Base-by-base conservation (phyloP, 2,329 filamentous ascomycete species). In the Herpotrichia juniperi region DNA sequence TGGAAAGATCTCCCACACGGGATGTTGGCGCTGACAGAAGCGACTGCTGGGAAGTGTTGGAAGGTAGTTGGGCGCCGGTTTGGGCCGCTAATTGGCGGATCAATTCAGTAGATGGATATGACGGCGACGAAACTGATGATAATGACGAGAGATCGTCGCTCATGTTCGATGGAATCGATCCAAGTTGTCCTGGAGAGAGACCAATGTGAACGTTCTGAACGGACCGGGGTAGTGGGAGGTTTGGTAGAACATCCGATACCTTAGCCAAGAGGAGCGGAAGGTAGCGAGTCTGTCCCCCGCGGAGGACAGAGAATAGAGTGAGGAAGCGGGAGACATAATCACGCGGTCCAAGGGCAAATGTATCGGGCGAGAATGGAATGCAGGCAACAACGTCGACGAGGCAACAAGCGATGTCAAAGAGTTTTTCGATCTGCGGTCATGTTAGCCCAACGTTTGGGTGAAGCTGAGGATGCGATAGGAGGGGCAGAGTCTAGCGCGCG, bases 181-280 rank as follows among this genome's bases (percentile, higher is more conserved):
- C 64, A 50, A 63, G 56, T 30, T 62, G 55, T 49, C 56, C 54
- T 46, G 59, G 53, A 52, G 59, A 48, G 30, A 71, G 56, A 46
- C 64, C 61, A 32, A 71, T 68, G 44, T 68, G 57, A 35, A 66
- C 48, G 30, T 60, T 56, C 53, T 67, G 68, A 14, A 73, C 50
- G 26, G 69, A 68, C 47, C 66, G 66, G 49, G 72, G 72, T 48
- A 74, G 64, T 47, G 70, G 68, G 14, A 74, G 66, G 54, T 69
- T 73, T 44, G 88, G 88, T 2, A 93, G 76, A 2, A 88, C 81
- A 35, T 93, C 88, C 54, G 87, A 82, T 32, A 93, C 83, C 75
- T 93, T 94, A 69, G 83, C 83, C 49, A 94, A 75, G 1, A 96
- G 80, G 0, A 96, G 80, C 2, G 90, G 90, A 12, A 93, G 78